phyloP scores from a whole-genome alignment of 176 grass and related monocot genomes.

The Puya raimondii region DNA sequence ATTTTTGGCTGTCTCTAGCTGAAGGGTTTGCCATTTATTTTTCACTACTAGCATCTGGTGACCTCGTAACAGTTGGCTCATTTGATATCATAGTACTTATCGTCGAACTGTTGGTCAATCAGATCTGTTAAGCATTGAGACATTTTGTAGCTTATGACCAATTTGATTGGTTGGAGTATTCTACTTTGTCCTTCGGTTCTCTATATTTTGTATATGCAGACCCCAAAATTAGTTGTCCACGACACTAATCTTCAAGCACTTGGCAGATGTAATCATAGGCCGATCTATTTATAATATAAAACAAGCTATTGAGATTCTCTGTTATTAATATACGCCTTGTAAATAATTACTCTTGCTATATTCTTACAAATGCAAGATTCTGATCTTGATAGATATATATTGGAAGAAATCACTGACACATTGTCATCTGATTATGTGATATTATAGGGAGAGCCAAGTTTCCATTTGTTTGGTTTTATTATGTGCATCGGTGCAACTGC shows the following conservation, averaged over 20 bases:
- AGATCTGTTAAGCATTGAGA: neutral
- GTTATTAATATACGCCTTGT: too few relatives aligned
- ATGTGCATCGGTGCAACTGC: constrained; percentile 63
- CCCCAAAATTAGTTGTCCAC: too few relatives aligned
- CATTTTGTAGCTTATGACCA: neutral
- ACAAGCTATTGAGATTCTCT: too few relatives aligned
- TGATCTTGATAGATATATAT: neutral
- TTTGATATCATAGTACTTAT: too few relatives aligned
- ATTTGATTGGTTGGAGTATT: neutral
- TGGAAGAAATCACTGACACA: neutral
- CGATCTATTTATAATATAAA: too few relatives aligned
- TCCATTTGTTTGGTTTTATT: constrained; percentile 56
- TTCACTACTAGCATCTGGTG: too few relatives aligned
- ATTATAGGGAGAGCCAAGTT: constrained; percentile 52
- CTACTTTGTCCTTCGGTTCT: neutral
- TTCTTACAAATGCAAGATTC: neutral
- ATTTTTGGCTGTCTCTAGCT: neutral
- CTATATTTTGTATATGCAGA: neutral
- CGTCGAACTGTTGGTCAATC: too few relatives aligned
- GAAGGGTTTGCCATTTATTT: neutral
- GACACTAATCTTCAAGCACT: too few relatives aligned
- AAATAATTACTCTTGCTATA: neutral
- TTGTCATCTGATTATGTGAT: neutral
- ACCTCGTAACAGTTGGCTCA: too few relatives aligned
- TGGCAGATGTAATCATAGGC: too few relatives aligned